These are phyloP conservation scores for Aspergillus floridensis DNA, from an alignment of 2,329 filamentous ascomycete species.

Conservation along the genomic window DNA sequence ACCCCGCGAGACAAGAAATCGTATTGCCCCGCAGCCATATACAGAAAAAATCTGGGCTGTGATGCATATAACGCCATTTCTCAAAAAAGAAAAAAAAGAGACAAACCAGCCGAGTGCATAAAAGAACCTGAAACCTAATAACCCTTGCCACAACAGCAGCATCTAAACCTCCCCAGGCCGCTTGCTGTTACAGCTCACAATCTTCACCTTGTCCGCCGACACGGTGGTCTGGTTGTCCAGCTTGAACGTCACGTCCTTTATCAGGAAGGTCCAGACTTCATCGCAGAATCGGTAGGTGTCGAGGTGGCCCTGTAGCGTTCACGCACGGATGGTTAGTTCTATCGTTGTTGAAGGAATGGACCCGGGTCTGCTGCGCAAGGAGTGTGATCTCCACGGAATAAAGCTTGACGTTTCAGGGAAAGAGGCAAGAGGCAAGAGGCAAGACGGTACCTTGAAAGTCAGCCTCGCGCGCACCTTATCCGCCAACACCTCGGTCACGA, in stretches of 20 bases:
- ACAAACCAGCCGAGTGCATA: no score
- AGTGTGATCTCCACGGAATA: no score
- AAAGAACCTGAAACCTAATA: no score
- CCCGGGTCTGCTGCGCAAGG: not conserved
- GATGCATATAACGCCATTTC: no score
- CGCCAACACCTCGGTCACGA: conserved; percentile 84
- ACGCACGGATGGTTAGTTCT: not conserved
- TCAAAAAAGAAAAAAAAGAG: no score
- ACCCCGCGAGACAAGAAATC: no score
- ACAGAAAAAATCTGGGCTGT: no score
- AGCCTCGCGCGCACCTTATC: conserved; percentile 89
- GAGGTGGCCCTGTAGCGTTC: conserved; percentile 70
- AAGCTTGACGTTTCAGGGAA: not conserved
- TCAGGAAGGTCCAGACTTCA: conserved; percentile 98
- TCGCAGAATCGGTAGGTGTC: conserved; percentile 99
- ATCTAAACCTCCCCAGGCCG: conserved; percentile 56
- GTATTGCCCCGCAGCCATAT: no score
- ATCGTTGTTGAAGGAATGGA: not conserved
- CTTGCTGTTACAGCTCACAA: conserved; percentile 96
- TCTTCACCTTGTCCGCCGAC: conserved; percentile 90
- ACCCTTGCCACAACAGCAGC: not conserved
- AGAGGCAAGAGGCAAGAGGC: not conserved
- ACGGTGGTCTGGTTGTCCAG: conserved; percentile 78
- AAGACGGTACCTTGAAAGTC: conserved; percentile 77
- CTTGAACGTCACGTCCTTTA: conserved; percentile 99